phyloP scores from a whole-genome alignment of 2,329 filamentous ascomycete species.

The Fusarium sp. region DNA sequence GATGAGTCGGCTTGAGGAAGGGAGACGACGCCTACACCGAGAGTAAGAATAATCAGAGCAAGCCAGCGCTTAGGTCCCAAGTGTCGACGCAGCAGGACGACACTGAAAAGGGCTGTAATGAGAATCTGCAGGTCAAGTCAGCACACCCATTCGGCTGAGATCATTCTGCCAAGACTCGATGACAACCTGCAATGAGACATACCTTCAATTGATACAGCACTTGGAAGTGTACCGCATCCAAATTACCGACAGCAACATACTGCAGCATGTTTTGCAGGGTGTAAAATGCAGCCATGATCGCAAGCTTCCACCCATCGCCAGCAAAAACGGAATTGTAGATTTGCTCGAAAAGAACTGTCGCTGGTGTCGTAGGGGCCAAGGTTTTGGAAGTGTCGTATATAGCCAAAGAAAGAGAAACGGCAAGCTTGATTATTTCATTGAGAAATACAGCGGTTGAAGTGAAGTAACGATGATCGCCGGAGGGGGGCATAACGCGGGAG shows the following conservation, averaged over 20 bases:
- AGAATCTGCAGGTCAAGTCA: conserved; percentile 69
- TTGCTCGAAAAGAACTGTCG: conserved; percentile 82
- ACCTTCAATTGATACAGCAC: conserved; percentile 92
- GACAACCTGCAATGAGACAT: conserved; percentile 21
- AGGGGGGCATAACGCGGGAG: conserved; percentile 89
- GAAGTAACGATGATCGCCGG: conserved; percentile 87
- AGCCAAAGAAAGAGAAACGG: conserved; percentile 85
- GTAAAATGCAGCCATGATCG: conserved; percentile 87
- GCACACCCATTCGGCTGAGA: not conserved
- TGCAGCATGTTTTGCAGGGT: conserved; percentile 94
- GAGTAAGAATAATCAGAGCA: conserved; percentile 80
- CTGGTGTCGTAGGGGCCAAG: conserved; percentile 81
- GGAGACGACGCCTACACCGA: conserved; percentile 88
- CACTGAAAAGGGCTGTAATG: conserved; percentile 88
- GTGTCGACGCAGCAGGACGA: conserved; percentile 77
- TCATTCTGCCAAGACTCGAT: not conserved
- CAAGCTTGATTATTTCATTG: conserved; percentile 91
- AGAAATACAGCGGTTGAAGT: conserved; percentile 94
- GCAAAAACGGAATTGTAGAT: conserved; percentile 86
- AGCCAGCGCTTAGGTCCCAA: conserved; percentile 82
- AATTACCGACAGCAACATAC: conserved; percentile 89
- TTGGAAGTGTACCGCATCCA: conserved; percentile 94
- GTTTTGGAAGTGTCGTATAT: conserved; percentile 87
- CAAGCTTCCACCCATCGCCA: conserved; percentile 93
- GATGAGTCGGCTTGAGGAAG: conserved; percentile 72